Base-by-base conservation (phyloP, 768 basidiomycete genomes). In the Phylloporus sp. region DNA sequence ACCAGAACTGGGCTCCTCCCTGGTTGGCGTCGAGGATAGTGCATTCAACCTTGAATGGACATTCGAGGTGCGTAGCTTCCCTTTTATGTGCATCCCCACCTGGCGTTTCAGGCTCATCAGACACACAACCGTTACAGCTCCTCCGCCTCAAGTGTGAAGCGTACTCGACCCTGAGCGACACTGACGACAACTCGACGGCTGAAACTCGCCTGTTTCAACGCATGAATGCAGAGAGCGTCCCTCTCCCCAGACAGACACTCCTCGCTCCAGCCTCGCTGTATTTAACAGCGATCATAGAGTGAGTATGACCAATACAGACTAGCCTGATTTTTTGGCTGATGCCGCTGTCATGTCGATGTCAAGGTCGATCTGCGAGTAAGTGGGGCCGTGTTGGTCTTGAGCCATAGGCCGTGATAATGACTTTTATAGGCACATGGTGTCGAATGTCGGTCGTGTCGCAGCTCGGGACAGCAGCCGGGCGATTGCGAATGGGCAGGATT, bases 271-370 rank as follows among this genome's bases (percentile, higher is more conserved):
- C 93, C 28, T 86, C 91, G 18, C 66, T 97, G 39, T 97, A 95
- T 75, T 77, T 95, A 45, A 95, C 94, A 3, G 92, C 93, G 8
- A 90, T 95, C 56, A 75, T 97, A 27, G 94, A 97, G 93, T 95
- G 69, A 74, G 93, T 80, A 16, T 45, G 39, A 18, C 52, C 52
- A 49, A 47, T 59, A 47, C 49, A 50, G 53, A 59, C 49, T 55
- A 54, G 48, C 53, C 49, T 31, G 26, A 26, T 41, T 41, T 63
- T 53, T 54, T 55, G 54, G n/a, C 60, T 61, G 64, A 72, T 48
- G 71, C 58, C n/a, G 38, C 27, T 50, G 53, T 47, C 56, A 59
- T 44, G 35, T 48, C 46, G 13, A 35, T 52, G 56, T 50, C 54
- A 54, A 92, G 91, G 72, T 82, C 88, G 51, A 76, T 91, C 61